Evolutionary conservation across 306 rosid species (phyloP).

Genomic region (Pterocarpus macrocarpus): DNA sequence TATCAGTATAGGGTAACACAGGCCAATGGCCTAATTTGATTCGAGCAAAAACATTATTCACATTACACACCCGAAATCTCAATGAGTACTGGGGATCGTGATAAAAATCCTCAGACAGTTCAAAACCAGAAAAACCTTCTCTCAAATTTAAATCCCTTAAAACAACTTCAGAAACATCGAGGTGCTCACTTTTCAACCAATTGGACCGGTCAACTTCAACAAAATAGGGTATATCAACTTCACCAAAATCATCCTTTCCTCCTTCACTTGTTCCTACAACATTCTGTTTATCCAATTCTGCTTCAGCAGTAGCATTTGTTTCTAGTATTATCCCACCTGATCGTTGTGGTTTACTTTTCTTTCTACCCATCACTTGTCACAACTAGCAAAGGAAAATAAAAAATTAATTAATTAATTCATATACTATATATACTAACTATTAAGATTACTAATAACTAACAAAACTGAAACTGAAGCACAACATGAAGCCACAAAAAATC

Average conservation of each 20-base stretch:
- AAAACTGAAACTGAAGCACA: conserved; percentile 28
- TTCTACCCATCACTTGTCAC: conserved; percentile 79
- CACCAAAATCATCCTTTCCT: conserved; percentile 48
- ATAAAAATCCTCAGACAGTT: conserved; percentile 54
- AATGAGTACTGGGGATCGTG: conserved; percentile 60
- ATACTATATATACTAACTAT: background rate
- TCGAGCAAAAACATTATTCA: conserved; percentile 58
- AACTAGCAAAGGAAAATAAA: conserved; percentile 13
- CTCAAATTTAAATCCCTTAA: conserved; percentile 59
- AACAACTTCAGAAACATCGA: conserved; percentile 88
- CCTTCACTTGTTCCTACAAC: conserved; percentile 48
- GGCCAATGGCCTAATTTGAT: conserved; percentile 95
- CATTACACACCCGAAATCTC: conserved; percentile 74
- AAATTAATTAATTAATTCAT: conserved; percentile 23
- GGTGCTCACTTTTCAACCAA: conserved; percentile 72
- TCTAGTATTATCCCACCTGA: conserved; percentile 65
- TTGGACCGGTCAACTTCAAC: conserved; percentile 75
- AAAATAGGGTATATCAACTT: conserved; percentile 60
- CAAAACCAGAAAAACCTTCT: conserved; percentile 66
- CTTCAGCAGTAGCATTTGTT: conserved; percentile 48
- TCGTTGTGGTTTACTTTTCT: conserved; percentile 75
- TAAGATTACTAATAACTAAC: conserved; percentile 10
- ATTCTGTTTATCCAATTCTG: conserved; percentile 56
- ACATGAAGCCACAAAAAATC: conserved; percentile 31
- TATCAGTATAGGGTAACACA: conserved; percentile 67